Percentiles rank a stretch among this genome's conserved stretches.
Conservation (phyloP, 768 basidiomycete genomes). For the Hygrophorus pudorinus region DNA sequence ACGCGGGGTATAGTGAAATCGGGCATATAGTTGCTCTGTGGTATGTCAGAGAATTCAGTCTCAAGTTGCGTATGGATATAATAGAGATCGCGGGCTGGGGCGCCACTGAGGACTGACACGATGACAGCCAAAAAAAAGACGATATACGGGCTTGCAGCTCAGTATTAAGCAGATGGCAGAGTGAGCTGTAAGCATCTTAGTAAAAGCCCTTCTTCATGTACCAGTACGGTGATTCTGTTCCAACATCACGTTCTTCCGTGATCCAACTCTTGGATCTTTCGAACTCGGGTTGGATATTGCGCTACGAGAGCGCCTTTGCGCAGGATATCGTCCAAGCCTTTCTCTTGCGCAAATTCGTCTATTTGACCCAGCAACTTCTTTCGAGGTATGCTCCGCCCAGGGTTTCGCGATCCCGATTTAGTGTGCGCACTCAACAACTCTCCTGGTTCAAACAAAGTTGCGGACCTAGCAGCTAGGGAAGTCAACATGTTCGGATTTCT, state of each 20-base stretch:
- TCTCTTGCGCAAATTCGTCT: not conserved
- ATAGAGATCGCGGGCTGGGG: constrained; percentile 55
- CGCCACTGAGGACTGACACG: not conserved
- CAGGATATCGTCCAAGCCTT: not conserved
- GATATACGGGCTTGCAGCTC: constrained; percentile 64
- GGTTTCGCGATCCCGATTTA: constrained; percentile 7
- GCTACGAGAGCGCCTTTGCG: constrained; percentile 68
- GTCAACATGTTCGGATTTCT: too few species aligned
- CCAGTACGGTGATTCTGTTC: constrained; percentile 76
- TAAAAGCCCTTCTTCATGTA: constrained; percentile 69
- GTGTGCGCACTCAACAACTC: too few species aligned
- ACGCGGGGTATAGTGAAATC: constrained; percentile 51
- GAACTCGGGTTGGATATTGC: constrained; percentile 48
- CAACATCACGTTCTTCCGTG: constrained; percentile 27
- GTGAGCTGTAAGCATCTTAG: constrained; percentile 52
- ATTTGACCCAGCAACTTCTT: too few species aligned
- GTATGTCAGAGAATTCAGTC: constrained; percentile 58
- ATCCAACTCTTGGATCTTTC: constrained; percentile 28
- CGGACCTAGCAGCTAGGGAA: too few species aligned
- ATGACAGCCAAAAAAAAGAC: constrained; percentile 1
- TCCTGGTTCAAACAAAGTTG: not conserved
- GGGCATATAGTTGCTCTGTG: constrained; percentile 36
- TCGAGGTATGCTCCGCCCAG: constrained; percentile 21
- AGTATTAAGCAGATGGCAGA: constrained; percentile 58
- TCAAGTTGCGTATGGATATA: constrained; percentile 66